phyloP scores from a whole-genome alignment of 352 stramenopile genomes.

The Phytophthora constricta region DNA sequence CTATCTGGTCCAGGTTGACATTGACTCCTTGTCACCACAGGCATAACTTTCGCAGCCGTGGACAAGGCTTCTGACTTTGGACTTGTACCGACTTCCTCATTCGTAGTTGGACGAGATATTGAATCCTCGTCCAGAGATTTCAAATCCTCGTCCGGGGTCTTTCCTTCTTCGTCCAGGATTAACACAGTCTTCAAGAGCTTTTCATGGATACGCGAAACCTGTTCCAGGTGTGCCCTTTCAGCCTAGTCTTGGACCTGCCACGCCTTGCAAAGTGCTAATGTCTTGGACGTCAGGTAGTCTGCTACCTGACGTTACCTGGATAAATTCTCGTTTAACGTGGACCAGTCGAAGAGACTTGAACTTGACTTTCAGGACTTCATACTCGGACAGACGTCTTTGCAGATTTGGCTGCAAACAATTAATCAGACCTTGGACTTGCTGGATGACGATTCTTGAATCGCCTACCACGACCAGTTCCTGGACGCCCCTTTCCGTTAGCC shows the following conservation, averaged over 20 bases:
- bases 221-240: background rate
- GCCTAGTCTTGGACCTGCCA: background rate
- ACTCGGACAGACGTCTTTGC: background rate
- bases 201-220: background rate
- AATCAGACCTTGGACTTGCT: background rate
- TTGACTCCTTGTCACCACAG: background rate
- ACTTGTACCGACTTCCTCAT: background rate
- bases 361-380: background rate
- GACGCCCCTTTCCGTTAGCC: background rate
- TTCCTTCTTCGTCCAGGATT: background rate
- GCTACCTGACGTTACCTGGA: background rate
- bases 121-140: background rate
- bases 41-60: background rate
- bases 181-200: background rate
- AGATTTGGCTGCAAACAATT: background rate
- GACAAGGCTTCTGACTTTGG: background rate
- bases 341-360: background rate
- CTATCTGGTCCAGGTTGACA: too few relatives aligned
- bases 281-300: background rate
- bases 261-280: background rate
- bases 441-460: background rate
- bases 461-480: background rate
- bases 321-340: constrained; percentile 1
- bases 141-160: too few relatives aligned
- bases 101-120: background rate